Evolutionary conservation across 441 rosid species (phyloP), one percentile per base, ranked within the genome.

Genomic region (Euphorbia celastroides): DNA sequence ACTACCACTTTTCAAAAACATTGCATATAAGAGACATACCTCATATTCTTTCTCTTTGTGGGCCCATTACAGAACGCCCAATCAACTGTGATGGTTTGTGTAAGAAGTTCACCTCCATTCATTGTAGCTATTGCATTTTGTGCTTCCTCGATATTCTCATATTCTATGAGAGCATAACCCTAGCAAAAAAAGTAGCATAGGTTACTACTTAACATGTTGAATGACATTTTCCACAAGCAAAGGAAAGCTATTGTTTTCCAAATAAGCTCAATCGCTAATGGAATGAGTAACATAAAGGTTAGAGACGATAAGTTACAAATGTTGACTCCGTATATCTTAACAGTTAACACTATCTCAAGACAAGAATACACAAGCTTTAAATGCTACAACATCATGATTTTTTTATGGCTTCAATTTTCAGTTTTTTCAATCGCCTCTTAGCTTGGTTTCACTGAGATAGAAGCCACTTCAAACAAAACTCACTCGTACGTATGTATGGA

Each of bases 11-110:
- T n/a, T n/a, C n/a, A n/a, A n/a, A n/a, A n/a, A n/a, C n/a, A n/a
- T n/a, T n/a, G n/a, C n/a, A n/a, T 10, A 19, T 51, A 0, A 48
- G 32, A 64, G 65, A 75, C 89, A 69, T 72, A 93, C 99, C 98
- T 92, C 81, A 58, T 66, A 64, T 83, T 89, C 81, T 82, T 88
- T 71, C 91, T 86, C 78, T 74, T 86, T 66, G 73, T 86, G 60
- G 97, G 97, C 5, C 98, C 98, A 64, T 74, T 88, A 83, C 90
- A 82, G 81, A 94, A 92, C 62, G 99, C 99, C 98, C 98, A 94
- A 56, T 92, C 97, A 64, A 89, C 99, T 41, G 26, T 82, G 71
- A 94, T 75, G 54, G 73, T 83, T 81, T 82, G 90, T 0, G 88
- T 80, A 32, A 92, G 89, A 67, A 94, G 83, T 74, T 88, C 88